Evolutionary conservation across 371 early-diverging fungal species (phyloP).

Genomic region (Mortierella sp.): DNA sequence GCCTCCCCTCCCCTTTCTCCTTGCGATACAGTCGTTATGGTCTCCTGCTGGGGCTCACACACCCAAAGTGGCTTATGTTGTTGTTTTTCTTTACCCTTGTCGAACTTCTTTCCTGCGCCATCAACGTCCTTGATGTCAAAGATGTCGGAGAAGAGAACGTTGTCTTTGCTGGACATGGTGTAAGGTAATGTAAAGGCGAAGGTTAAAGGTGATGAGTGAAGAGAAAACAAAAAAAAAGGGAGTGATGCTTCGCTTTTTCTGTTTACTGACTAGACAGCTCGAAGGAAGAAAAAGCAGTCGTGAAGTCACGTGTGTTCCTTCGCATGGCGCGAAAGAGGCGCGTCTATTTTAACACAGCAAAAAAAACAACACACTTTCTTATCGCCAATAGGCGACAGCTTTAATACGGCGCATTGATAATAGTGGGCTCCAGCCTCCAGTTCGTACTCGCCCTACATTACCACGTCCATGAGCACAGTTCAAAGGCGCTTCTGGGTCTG

Average conservation of each 20-base stretch:
- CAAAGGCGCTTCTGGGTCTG: too few relatives aligned
- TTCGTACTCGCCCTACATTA: too few relatives aligned
- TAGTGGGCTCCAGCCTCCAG: too few relatives aligned
- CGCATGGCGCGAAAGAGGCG: too few relatives aligned
- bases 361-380: too few relatives aligned
- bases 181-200: neutral
- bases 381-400: too few relatives aligned
- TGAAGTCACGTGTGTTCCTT: neutral
- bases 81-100: constrained; percentile 74
- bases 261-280: neutral
- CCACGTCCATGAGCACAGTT: too few relatives aligned
- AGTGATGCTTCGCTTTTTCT: constrained; percentile 7
- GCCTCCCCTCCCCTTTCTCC: too few relatives aligned
- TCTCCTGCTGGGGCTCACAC: too few relatives aligned
- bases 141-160: constrained; percentile 86
- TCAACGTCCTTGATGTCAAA: constrained; percentile 92
- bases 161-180: constrained; percentile 74
- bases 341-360: too few relatives aligned
- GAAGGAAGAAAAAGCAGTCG: neutral
- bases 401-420: too few relatives aligned
- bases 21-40: too few relatives aligned
- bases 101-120: constrained; percentile 93
- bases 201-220: neutral
- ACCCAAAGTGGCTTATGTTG: neutral
- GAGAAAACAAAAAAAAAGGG: neutral